Conservation (phyloP, 169 alveolate species). For the Plasmodium vivax region DNA sequence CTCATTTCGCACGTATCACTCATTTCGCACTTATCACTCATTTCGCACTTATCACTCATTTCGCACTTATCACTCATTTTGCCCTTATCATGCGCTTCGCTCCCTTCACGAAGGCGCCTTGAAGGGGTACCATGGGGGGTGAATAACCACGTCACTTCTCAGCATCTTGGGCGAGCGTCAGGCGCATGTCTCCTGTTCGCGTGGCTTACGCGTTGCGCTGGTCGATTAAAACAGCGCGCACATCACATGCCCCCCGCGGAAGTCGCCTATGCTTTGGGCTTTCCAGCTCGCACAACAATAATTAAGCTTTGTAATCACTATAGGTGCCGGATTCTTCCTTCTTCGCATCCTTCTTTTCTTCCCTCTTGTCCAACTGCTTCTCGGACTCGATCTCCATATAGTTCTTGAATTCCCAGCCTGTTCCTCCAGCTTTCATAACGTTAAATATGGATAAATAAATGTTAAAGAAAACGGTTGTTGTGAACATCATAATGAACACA, state of each 20-base stretch:
- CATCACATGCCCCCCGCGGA: background rate
- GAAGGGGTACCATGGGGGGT: background rate
- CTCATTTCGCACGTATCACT: too few relatives aligned
- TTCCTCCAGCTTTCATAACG: slow-evolving; percentile 50
- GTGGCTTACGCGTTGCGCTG: background rate
- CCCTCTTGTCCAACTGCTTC: background rate
- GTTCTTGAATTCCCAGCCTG: slow-evolving; percentile 68
- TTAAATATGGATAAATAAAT: slow-evolving; percentile 12
- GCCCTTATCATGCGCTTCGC: too few relatives aligned
- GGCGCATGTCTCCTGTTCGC: background rate
- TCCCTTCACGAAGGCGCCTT: background rate
- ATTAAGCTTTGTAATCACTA: slow-evolving; percentile 33
- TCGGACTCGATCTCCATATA: slow-evolving; percentile 18
- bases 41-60: too few relatives aligned
- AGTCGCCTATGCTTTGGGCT: background rate
- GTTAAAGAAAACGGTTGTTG: background rate
- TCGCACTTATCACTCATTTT: background rate
- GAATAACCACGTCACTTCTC: background rate
- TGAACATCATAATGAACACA: background rate
- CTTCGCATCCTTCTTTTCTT: background rate
- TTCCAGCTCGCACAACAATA: background rate
- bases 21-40: background rate
- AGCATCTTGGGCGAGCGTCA: background rate
- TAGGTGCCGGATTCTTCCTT: background rate
- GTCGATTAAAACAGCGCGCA: too few relatives aligned